These are phyloP conservation scores for Fraxinus sp. DNA, from an alignment of 305 asterid genomes.

Conservation along the genomic window DNA sequence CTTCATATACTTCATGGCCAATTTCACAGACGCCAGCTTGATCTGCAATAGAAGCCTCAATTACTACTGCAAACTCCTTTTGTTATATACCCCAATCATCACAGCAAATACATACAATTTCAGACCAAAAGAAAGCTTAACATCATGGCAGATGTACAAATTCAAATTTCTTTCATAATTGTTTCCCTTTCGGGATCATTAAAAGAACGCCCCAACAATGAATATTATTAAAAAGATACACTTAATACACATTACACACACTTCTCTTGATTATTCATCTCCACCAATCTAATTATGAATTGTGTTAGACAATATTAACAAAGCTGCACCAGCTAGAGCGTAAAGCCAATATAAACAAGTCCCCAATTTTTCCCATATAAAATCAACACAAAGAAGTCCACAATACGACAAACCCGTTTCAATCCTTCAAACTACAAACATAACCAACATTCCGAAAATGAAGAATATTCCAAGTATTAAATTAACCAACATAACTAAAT, in stretches of 20 bases:
- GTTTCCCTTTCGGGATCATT: background rate
- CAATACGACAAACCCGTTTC: no score
- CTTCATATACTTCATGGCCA: conserved; percentile 60
- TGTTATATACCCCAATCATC: conserved; percentile 24
- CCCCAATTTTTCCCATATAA: no score
- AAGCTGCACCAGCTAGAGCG: no score
- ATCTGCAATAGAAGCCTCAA: conserved; percentile 47
- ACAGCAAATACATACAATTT: conserved; percentile 9
- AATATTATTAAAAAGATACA: background rate
- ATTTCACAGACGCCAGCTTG: conserved; percentile 56
- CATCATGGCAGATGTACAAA: background rate
- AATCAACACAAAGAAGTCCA: no score
- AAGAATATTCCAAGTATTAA: no score
- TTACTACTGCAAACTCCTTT: conserved; percentile 4
- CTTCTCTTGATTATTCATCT: background rate
- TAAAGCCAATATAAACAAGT: no score
- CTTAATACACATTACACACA: background rate
- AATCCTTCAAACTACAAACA: no score
- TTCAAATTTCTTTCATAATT: background rate
- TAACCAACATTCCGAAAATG: no score
- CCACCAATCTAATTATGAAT: no score
- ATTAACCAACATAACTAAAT: no score
- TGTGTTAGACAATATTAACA: no score
- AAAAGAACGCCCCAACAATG: background rate
- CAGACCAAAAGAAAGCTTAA: background rate